Evolutionary conservation across 345 rosid species (phyloP), one percentile per base, ranked within the genome.

Genomic region (Ceriops tagal): DNA sequence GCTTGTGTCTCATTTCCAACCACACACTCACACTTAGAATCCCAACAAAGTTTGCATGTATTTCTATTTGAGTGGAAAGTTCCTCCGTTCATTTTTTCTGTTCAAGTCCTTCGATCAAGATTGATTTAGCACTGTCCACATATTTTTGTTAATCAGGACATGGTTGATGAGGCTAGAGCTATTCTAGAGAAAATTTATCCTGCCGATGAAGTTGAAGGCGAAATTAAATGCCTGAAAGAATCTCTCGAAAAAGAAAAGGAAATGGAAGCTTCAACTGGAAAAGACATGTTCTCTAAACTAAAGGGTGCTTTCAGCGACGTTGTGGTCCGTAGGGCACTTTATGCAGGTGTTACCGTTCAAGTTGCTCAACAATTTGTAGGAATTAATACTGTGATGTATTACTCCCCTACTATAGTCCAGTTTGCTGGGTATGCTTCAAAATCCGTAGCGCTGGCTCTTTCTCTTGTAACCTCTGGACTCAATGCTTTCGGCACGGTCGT

Each of bases 321-420:
- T 0, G 71, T 83, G 1, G 91, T 86, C 19, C 70, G 98, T 19
- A 83, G 95, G 67, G 97, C 85, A 67, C 91, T 93, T 10, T 86
- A 86, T 0, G 96, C 97, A 0, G 97, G 98, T 6, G 74, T 91
- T 21, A 82, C 95, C 1, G 96, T 87, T 16, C 98, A 93, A 67
- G 96, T 91, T 27, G 97, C 92, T 7, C 96, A 93, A 65, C 97
- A 93, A 71, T 89, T 88, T 63, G 92, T 84, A 0, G 99, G 99
- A 16, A 92, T 95, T 77, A 93, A 93, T 70, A 93, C 96, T 0
- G 93, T 93, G 32, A 83, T 93, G 96, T 93, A 93, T 60, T 92
- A 92, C 67, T 81, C 96, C 57, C 96, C 97, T 0, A 75, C 96
- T 1, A 95, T 92, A 1, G 96, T 95, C 57, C 96, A 95, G 46